Conservation (phyloP, 306 rosid species). For the Acacia crassicarpa region DNA sequence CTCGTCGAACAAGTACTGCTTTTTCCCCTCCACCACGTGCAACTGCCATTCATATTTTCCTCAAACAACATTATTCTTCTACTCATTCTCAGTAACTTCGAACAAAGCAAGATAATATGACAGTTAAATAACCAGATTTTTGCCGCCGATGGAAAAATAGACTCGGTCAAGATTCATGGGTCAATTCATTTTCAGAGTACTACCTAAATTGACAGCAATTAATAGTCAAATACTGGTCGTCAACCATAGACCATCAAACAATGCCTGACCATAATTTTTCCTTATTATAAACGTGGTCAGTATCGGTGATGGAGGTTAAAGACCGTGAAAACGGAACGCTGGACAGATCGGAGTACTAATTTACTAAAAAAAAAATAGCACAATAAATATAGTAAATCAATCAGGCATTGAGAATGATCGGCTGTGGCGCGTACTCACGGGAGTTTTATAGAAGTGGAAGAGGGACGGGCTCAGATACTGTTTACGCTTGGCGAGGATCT, state of each 20-base stretch:
- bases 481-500: constrained; percentile 77
- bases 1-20: constrained; percentile 81
- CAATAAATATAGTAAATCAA: no score
- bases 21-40: constrained; percentile 73
- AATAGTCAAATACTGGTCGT: not conserved
- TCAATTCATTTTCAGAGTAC: not conserved
- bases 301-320: not conserved
- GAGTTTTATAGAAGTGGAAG: constrained; percentile 53
- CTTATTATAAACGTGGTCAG: not conserved
- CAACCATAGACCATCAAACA: not conserved
- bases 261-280: not conserved
- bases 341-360: not conserved
- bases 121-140: not conserved
- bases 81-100: not conserved
- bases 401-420: not conserved
- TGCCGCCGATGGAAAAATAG: not conserved
- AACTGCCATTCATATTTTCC: constrained; percentile 38
- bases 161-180: not conserved
- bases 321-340: not conserved
- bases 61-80: not conserved
- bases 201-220: not conserved
- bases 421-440: constrained; percentile 49
- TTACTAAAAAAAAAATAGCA: not conserved
- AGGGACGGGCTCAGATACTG: constrained; percentile 71
- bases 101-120: not conserved